Percentiles rank a stretch among this genome's conserved stretches.
Evolutionary conservation across 2,329 filamentous ascomycete genomes (phyloP).

Genomic region (Trichophyton mentagrophytes): DNA sequence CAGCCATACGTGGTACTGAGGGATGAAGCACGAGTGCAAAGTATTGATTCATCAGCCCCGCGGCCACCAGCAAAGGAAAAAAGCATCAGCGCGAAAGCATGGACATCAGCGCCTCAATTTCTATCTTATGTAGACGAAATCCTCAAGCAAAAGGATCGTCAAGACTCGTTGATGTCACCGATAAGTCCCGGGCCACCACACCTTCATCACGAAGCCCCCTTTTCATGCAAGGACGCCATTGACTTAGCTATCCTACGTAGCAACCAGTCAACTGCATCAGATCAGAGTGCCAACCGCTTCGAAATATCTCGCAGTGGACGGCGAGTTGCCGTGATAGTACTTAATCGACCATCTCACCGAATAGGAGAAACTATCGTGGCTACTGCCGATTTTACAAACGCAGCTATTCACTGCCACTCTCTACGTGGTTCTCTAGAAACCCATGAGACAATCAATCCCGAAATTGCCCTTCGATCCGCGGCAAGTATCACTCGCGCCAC

Average conservation of each 20-base stretch:
- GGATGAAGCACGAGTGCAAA: slow-evolving; percentile 61
- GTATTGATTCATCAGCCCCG: slow-evolving; percentile 27
- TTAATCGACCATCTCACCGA: slow-evolving; percentile 77
- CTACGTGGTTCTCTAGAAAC: slow-evolving; percentile 77
- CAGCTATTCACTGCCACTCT: slow-evolving; percentile 72
- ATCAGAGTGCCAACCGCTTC: slow-evolving; percentile 80
- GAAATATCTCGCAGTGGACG: slow-evolving; percentile 88
- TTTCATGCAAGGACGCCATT: slow-evolving; percentile 67
- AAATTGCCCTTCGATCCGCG: slow-evolving; percentile 70
- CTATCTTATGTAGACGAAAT: slow-evolving; percentile 65
- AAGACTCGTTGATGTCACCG: slow-evolving; percentile 46
- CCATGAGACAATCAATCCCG: slow-evolving; percentile 65
- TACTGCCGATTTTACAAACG: slow-evolving; percentile 67
- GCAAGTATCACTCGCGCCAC: slow-evolving; percentile 80
- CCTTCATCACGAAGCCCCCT: slow-evolving; percentile 29
- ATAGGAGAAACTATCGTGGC: slow-evolving; percentile 78
- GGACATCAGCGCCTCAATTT: slow-evolving; percentile 50
- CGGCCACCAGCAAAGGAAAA: slow-evolving; percentile 30
- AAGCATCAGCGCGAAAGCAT: slow-evolving; percentile 32
- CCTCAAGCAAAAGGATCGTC: slow-evolving; percentile 43
- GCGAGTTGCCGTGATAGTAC: slow-evolving; percentile 78
- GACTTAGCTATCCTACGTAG: slow-evolving; percentile 80
- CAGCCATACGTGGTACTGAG: slow-evolving; percentile 79
- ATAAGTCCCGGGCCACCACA: slow-evolving; percentile 59
- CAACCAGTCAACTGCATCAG: slow-evolving; percentile 53